phyloP scores from a whole-genome alignment of 768 basidiomycete genomes.

The Leccinellum rugosiceps region DNA sequence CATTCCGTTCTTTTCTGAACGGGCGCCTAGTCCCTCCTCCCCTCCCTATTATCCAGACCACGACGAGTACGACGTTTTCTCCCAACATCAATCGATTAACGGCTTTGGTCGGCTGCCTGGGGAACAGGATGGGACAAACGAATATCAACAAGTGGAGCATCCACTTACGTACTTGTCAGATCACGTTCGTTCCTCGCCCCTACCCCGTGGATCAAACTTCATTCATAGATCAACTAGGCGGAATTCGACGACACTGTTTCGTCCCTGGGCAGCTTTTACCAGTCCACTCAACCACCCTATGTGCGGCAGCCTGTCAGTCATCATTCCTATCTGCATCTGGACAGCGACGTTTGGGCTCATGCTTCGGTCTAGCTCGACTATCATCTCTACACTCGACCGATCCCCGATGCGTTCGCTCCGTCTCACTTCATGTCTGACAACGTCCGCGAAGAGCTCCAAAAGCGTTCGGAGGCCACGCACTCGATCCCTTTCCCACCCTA shows the following conservation, averaged over 20 bases:
- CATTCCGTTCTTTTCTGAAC: conserved; percentile 6
- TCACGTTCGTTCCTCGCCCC: conserved; percentile 17
- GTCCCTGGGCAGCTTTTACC: conserved; percentile 37
- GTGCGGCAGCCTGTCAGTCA: conserved; percentile 65
- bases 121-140: conserved; percentile 12
- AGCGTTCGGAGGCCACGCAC: conserved; percentile 43
- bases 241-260: conserved; percentile 31
- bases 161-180: conserved; percentile 20
- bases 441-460: conserved; percentile 56
- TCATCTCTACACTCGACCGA: conserved; percentile 80
- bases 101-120: conserved; percentile 8
- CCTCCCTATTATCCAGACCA: conserved; percentile 30
- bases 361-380: conserved; percentile 68
- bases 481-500: conserved; percentile 41
- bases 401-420: conserved; percentile 52
- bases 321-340: not conserved
- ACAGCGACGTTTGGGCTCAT: not conserved
- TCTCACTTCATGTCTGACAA: conserved; percentile 86
- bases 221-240: conserved; percentile 16
- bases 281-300: conserved; percentile 42
- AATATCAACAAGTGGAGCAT: conserved; percentile 24
- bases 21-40: conserved; percentile 23
- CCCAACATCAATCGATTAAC: conserved; percentile 6
- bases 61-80: conserved; percentile 39
- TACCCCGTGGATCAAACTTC: not conserved